Evolutionary conservation across 202 grass and related monocot species (phyloP).

Genomic region (Zizania palustris): DNA sequence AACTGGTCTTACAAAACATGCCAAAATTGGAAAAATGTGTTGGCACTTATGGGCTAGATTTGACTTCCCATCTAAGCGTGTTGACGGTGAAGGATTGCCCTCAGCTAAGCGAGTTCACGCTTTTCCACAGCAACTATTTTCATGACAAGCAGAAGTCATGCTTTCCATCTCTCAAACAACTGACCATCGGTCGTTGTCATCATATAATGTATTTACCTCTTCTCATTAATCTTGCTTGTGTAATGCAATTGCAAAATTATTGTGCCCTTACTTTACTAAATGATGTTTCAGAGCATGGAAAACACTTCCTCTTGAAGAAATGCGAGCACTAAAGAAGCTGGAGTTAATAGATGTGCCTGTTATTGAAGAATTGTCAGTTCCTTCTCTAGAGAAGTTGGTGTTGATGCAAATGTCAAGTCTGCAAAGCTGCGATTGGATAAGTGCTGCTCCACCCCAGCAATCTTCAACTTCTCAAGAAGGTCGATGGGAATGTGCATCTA

Average conservation of each 20-base stretch:
- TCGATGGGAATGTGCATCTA: not conserved
- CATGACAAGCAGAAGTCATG: not conserved
- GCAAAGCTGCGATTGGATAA: slow-evolving; percentile 3
- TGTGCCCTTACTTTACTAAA: not conserved
- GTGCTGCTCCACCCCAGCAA: not conserved
- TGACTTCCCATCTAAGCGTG: slow-evolving; percentile 6
- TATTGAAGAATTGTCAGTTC: not conserved
- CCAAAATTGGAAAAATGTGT: slow-evolving; percentile 33
- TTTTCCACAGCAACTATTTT: slow-evolving; percentile 6
- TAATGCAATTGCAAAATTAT: not conserved
- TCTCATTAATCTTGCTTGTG: not conserved
- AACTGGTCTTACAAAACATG: not conserved
- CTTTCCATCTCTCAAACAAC: not conserved
- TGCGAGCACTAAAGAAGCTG: not conserved
- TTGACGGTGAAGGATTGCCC: slow-evolving; percentile 4
- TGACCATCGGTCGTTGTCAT: not conserved
- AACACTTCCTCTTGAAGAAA: not conserved
- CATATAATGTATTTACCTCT: not conserved
- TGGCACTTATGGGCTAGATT: not conserved
- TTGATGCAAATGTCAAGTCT: slow-evolving; percentile 9
- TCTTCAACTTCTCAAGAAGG: not conserved
- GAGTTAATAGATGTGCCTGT: not conserved
- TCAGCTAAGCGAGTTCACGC: slow-evolving; percentile 2
- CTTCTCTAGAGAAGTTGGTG: slow-evolving; percentile 13
- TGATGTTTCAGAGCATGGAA: not conserved